Conservation (phyloP, 208 protist species). For the Leishmania arabica region DNA sequence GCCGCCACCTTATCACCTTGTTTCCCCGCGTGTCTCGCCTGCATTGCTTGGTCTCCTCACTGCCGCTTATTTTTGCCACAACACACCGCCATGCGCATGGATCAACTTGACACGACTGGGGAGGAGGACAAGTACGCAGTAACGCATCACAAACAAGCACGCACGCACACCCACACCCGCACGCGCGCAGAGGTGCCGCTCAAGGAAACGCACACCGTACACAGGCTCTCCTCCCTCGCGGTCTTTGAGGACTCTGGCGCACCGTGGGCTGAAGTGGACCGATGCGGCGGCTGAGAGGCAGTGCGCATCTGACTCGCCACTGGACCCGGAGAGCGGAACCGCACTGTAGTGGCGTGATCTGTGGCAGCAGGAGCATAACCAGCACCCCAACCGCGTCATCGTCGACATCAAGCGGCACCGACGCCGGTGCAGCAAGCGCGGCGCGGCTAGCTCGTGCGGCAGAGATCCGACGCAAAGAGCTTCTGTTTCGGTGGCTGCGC, state of each 20-base stretch:
- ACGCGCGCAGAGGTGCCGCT: not conserved
- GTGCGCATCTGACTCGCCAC: not conserved
- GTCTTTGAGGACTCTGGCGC: not conserved
- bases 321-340: not conserved
- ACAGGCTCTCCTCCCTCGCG: not conserved
- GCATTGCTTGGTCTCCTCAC: not conserved
- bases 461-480: constrained; percentile 51
- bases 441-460: constrained; percentile 23
- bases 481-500: constrained; percentile 49
- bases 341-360: not conserved
- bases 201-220: not conserved
- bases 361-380: not conserved
- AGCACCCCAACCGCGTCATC: not conserved
- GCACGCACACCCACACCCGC: not conserved
- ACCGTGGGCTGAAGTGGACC: not conserved
- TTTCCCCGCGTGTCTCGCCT: not conserved
- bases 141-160: too few relatives aligned
- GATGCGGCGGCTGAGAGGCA: not conserved
- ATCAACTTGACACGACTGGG: not conserved
- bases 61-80: not conserved
- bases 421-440: not conserved
- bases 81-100: not conserved
- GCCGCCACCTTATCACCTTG: not conserved
- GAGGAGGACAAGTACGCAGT: not conserved
- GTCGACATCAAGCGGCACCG: not conserved